Percentiles rank a stretch among this genome's conserved stretches.
These are phyloP conservation scores for Claviceps paspali DNA, from an alignment of 2,329 filamentous ascomycete genomes.

Conservation along the genomic window DNA sequence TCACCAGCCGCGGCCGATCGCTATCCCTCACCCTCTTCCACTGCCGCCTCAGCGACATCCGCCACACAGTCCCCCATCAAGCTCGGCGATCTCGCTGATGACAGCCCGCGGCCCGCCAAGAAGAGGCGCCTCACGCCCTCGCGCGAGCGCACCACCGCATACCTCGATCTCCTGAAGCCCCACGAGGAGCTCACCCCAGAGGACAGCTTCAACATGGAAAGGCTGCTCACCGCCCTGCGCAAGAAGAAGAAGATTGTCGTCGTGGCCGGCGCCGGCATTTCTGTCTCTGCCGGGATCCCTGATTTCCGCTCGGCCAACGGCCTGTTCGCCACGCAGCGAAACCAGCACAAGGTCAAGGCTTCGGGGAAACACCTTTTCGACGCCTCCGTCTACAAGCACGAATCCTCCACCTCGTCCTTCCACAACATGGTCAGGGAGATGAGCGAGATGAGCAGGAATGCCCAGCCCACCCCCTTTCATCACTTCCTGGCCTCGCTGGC, in stretches of 20 bases:
- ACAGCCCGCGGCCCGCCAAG: conserved; percentile 58
- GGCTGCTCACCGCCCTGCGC: conserved; percentile 58
- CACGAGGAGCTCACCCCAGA: conserved; percentile 31
- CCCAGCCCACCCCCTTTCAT: conserved; percentile 78
- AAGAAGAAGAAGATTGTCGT: conserved; percentile 95
- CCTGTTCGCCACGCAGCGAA: conserved; percentile 72
- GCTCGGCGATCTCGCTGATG: conserved; percentile 24
- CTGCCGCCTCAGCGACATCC: conserved; percentile 31
- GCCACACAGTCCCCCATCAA: conserved; percentile 38
- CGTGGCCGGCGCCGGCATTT: conserved; percentile 91
- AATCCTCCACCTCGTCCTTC: conserved; percentile 75
- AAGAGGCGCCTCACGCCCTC: conserved; percentile 50
- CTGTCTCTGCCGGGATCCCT: conserved; percentile 89
- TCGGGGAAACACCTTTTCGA: conserved; percentile 96
- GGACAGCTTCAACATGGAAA: conserved; percentile 43
- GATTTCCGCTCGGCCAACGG: conserved; percentile 90
- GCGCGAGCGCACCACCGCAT: conserved; percentile 60
- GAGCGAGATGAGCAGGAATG: conserved; percentile 60
- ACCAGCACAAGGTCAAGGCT: conserved; percentile 71
- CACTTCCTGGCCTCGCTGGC: conserved; percentile 84
- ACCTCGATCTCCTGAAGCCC: conserved; percentile 52
- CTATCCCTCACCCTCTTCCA: conserved; percentile 36
- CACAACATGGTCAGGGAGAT: conserved; percentile 92
- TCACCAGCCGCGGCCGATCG: conserved; percentile 24
- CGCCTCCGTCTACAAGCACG: conserved; percentile 91